A percentile compares a stretch with the other conserved stretches of the same genome.
phyloP scores from a whole-genome alignment of 202 grass and related monocot species.

The Panicum hallii region DNA sequence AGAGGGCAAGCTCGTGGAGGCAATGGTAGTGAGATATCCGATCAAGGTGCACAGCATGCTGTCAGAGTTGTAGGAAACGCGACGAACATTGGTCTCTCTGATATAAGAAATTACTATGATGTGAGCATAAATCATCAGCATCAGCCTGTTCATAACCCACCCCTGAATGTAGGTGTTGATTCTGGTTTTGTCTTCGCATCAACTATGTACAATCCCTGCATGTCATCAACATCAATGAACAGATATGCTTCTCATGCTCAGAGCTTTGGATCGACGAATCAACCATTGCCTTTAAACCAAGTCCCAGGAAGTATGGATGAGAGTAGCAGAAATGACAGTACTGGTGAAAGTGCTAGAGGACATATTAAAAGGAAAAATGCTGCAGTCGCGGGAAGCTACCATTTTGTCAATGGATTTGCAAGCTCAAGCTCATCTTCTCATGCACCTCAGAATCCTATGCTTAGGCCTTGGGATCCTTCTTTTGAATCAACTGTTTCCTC shows the following conservation, averaged over 20 bases:
- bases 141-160: constrained; percentile 49
- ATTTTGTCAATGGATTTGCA: constrained; percentile 65
- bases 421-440: constrained; percentile 74
- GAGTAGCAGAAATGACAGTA: constrained; percentile 52
- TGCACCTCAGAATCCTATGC: constrained; percentile 54
- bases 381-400: constrained; percentile 51
- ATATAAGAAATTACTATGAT: constrained; percentile 48
- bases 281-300: constrained; percentile 54
- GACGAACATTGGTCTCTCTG: constrained; percentile 39
- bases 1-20: constrained; percentile 46
- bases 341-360: constrained; percentile 55
- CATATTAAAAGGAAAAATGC: constrained; percentile 67
- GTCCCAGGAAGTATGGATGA: constrained; percentile 57
- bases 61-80: constrained; percentile 55
- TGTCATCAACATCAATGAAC: constrained; percentile 58
- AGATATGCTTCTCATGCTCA: constrained; percentile 55
- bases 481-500: constrained; percentile 54
- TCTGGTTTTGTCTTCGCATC: constrained; percentile 54
- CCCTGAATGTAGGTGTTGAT: constrained; percentile 55
- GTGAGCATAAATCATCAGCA: constrained; percentile 52
- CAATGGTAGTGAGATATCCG: constrained; percentile 46
- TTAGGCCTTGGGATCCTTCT: constrained; percentile 56
- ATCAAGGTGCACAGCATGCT: constrained; percentile 54
- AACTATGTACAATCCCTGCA: constrained; percentile 63
- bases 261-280: constrained; percentile 44